Conservation (phyloP, 495 filamentous ascomycete species). For the Lepraria neglecta region DNA sequence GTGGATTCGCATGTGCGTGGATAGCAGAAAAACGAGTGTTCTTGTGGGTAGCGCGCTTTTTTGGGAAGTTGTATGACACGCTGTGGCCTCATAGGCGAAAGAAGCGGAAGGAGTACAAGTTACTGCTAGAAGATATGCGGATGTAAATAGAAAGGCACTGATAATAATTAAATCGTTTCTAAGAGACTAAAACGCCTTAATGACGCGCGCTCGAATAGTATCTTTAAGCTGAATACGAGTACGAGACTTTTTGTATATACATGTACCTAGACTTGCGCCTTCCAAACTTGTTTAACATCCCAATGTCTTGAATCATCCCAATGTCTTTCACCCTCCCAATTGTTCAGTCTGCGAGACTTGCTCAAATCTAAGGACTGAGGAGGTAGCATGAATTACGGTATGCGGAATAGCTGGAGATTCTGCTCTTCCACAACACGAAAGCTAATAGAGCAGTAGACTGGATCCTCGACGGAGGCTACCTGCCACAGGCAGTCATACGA, state of each 20-base stretch:
- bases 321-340: slow-evolving; percentile 10
- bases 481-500: slow-evolving; percentile 52
- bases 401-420: background rate
- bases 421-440: background rate
- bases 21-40: slow-evolving; percentile 64
- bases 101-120: slow-evolving; percentile 81
- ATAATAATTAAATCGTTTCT: background rate
- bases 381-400: slow-evolving; percentile 33
- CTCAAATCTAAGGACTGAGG: background rate
- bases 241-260: slow-evolving; percentile 5
- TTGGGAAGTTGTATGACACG: slow-evolving; percentile 53
- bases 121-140: slow-evolving; percentile 67
- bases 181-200: no score
- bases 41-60: slow-evolving; percentile 56
- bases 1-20: slow-evolving; percentile 62
- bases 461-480: slow-evolving; percentile 52
- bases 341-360: no score
- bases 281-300: slow-evolving; percentile 16
- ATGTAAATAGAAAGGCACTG: slow-evolving; percentile 25
- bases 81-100: slow-evolving; percentile 57
- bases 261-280: background rate
- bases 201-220: no score
- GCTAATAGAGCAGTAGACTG: slow-evolving; percentile 33
- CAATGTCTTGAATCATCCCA: background rate
- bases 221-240: background rate